phyloP scores from a whole-genome alignment of 1,139 yeast genomes.

The Meyerozyma carpophila region DNA sequence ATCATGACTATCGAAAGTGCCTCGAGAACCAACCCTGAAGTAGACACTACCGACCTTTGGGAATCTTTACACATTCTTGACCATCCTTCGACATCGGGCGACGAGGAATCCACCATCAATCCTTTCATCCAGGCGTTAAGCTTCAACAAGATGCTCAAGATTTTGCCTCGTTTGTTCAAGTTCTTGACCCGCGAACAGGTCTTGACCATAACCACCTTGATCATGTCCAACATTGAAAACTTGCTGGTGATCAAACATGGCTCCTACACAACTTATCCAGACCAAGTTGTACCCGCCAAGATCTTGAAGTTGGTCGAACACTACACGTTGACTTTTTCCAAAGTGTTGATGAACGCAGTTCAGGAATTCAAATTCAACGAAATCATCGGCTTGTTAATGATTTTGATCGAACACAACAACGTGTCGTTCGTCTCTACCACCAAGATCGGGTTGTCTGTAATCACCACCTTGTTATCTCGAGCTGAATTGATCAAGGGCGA shows the following conservation, averaged over 20 bases:
- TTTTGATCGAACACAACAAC: slow-evolving; percentile 66
- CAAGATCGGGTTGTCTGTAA: slow-evolving; percentile 78
- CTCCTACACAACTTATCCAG: slow-evolving; percentile 63
- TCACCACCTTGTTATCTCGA: slow-evolving; percentile 84
- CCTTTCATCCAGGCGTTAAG: slow-evolving; percentile 84
- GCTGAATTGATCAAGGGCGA: slow-evolving; percentile 93
- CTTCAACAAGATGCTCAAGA: slow-evolving; percentile 83
- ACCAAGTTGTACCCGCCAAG: slow-evolving; percentile 47
- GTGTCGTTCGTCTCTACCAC: slow-evolving; percentile 75
- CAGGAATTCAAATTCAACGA: slow-evolving; percentile 80
- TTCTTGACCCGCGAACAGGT: slow-evolving; percentile 76
- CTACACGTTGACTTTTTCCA: slow-evolving; percentile 78
- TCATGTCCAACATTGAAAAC: slow-evolving; percentile 79
- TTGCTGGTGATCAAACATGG: slow-evolving; percentile 76
- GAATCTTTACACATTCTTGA: slow-evolving; percentile 66
- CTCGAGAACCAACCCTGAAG: slow-evolving; percentile 59
- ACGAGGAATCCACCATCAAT: slow-evolving; percentile 46
- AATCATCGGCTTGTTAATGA: slow-evolving; percentile 74
- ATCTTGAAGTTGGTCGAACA: slow-evolving; percentile 66
- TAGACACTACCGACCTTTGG: slow-evolving; percentile 65
- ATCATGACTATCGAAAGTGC: slow-evolving; percentile 79
- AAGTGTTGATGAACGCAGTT: slow-evolving; percentile 78
- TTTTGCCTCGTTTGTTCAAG: slow-evolving; percentile 83
- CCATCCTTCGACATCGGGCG: slow-evolving; percentile 41
- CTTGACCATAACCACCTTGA: slow-evolving; percentile 69